Evolutionary conservation across 306 rosid genomes (phyloP), one percentile per base, ranked within the genome.

Genomic region (Pyrus pyrifolia): DNA sequence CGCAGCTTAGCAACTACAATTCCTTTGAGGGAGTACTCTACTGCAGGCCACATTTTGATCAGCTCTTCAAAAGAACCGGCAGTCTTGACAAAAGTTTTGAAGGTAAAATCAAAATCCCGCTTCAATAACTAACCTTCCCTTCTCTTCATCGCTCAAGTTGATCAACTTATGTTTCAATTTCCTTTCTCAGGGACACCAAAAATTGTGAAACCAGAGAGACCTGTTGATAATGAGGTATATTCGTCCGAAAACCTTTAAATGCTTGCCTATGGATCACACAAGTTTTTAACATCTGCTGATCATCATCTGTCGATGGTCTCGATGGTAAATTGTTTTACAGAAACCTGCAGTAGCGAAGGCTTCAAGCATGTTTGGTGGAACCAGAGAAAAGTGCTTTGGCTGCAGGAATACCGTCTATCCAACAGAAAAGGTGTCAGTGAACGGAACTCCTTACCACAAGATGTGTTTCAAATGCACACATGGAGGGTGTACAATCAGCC

Each of bases 1-100:
- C 88, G 84, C 98, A 95, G 98, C 97, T 95, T 62, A 89, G 98
- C 88, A 95, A 92, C 87, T 95, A 95, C 93, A 95, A 95, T 70
- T 95, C 98, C 73, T 95, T 92, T 79, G 98, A 95, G 89, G 98
- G 98, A 74, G 98, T 95, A 31, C 93, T 92, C 60, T 95, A 95
- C 73, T 95, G 98, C 90, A 85, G 78, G 86, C 98, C 98, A 67
- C 98, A 95, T 84, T 95, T 92, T 44, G 98, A 95, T 60, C 98
- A 95, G 81, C 81, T 88, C 79, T 92, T 95, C 79, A 95, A 95
- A 82, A 95, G 98, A 87, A 95, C 98, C 51, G 98, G 98, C 35
- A 95, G 97, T 83, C 98, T 95, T 76, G 98, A 95, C 49, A 95
- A 95, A 83, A 95, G 97, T 85, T 95, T 95, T 71, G 97, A 95